Percentiles rank a stretch among this genome's conserved stretches.
Conservation (phyloP, 2,329 filamentous ascomycete species). For the Laburnicola sp. region DNA sequence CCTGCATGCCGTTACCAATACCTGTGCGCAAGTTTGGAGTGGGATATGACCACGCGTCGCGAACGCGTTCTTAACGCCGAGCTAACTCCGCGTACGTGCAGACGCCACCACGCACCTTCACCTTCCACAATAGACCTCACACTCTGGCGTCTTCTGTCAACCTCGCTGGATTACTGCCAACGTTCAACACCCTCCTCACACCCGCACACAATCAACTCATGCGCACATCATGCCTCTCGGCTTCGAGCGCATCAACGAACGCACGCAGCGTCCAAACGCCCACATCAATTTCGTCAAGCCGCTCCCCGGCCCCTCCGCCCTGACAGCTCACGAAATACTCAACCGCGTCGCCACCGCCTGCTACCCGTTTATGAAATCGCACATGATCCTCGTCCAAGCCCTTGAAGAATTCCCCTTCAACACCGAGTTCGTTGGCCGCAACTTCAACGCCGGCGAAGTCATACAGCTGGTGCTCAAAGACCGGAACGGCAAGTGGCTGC, state of each 20-base stretch:
- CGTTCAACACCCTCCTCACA: too few relatives aligned
- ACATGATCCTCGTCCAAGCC: constrained; percentile 52
- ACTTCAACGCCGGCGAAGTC: constrained; percentile 91
- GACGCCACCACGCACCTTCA: too few relatives aligned
- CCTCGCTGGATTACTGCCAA: too few relatives aligned
- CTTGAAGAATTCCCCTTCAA: constrained; percentile 84
- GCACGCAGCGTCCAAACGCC: constrained; percentile 71
- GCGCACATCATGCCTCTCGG: constrained; percentile 69
- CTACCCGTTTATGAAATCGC: constrained; percentile 59
- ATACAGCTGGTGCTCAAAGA: too few relatives aligned
- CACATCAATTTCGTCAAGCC: constrained; percentile 86
- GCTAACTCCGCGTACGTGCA: too few relatives aligned
- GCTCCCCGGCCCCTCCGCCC: constrained; percentile 58
- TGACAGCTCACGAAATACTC: constrained; percentile 39
- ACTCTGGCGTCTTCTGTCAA: too few relatives aligned
- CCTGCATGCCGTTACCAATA: too few relatives aligned
- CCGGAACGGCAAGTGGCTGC: constrained; percentile 68
- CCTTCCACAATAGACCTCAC: too few relatives aligned
- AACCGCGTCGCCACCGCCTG: constrained; percentile 67
- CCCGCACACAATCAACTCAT: neutral
- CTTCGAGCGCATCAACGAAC: constrained; percentile 77
- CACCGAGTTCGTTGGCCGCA: constrained; percentile 79
- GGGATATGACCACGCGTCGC: too few relatives aligned
- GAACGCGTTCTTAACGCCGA: too few relatives aligned
- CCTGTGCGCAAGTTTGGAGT: too few relatives aligned